A percentile compares a stretch with the other conserved stretches of the same genome.
These are phyloP conservation scores for Saturnispora serradocipensis DNA, from an alignment of 805 yeast species.

Conservation along the genomic window DNA sequence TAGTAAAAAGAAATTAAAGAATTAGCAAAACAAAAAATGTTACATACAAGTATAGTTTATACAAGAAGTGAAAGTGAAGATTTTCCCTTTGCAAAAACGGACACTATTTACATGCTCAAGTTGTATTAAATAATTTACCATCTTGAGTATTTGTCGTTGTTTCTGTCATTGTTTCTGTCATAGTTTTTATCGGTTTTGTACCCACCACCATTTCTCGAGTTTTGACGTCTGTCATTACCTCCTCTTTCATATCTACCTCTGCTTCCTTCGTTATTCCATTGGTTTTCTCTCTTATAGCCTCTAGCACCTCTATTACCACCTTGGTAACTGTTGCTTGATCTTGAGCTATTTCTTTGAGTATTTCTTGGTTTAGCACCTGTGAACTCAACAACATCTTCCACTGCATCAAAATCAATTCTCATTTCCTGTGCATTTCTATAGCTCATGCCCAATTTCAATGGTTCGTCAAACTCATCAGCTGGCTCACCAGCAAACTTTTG, in stretches of 20 bases:
- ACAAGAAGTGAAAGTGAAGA: not conserved
- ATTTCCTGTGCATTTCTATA: conserved; percentile 19
- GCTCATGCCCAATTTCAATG: conserved; percentile 7
- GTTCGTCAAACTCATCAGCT: conserved; percentile 7
- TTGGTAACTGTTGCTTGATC: conserved; percentile 9
- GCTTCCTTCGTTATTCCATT: conserved; percentile 10
- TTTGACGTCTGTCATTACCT: conserved; percentile 5
- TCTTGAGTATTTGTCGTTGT: conserved; percentile 7
- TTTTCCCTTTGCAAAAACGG: not conserved
- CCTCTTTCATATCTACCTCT: conserved; percentile 8
- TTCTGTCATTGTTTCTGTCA: conserved; percentile 6
- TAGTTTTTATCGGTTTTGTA: conserved; percentile 3
- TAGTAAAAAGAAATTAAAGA: not conserved
- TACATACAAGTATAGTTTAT: not conserved
- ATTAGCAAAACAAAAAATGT: conserved; percentile 1
- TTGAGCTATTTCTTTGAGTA: not conserved
- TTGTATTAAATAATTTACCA: conserved; percentile 6
- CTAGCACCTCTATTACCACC: conserved; percentile 14
- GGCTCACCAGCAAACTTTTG: conserved; percentile 19
- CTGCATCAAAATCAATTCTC: conserved; percentile 20
- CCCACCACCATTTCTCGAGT: conserved; percentile 4
- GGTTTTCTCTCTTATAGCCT: conserved; percentile 9
- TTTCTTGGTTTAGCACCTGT: conserved; percentile 22
- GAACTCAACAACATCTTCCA: conserved; percentile 24
- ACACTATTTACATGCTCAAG: not conserved